Evolutionary conservation across 352 stramenopile species (phyloP), one percentile per base, ranked within the genome.

Genomic region (Saprolegnia diclina): DNA sequence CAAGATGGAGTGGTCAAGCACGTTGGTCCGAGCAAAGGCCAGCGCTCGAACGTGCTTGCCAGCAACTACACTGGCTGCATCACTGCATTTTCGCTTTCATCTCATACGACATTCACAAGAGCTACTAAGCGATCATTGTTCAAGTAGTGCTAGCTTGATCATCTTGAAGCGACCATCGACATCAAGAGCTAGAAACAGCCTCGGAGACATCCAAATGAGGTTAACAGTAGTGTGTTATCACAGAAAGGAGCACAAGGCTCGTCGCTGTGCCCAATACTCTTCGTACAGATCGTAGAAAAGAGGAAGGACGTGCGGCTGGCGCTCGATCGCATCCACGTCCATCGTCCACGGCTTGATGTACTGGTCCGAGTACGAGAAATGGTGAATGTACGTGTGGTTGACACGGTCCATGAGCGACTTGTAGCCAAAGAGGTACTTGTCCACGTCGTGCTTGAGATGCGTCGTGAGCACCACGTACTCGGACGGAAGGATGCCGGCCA

Each of bases 301-400:
- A 18, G 42, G 59, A 29, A 38, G 10, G 0, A 24, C 16, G 19
- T 56, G 10, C 9, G 32, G 59, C 7, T 61, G 18, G 19, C 32
- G 32, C 16, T 56, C 35, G 9, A 35, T 67, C 19, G 18, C 16
- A 0, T 57, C 19, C 13, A 1, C 18, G 2, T 56, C 6, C 35
- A 56, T 55, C 1, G 13, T 29, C 59, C 59, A 67, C 5, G 59
- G 59, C 38, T 67, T 67, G 5, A 21, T 26, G 35, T 50, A 26
- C 46, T 26, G 21, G 10, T 21, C 11, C 18, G 3, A 35, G 16
- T 21, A 24, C 22, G 59, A 56, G 22, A 67, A 67, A 19, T 67
- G 59, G 21, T 67, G 38, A 56, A 67, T 56, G 63, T 67, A 67
- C 35, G 59, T 67, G 11, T 67, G 22, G 16, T 9, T 26, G n/a